Base-by-base conservation (phyloP, 148 eudicot species). In the Beta vulgaris region DNA sequence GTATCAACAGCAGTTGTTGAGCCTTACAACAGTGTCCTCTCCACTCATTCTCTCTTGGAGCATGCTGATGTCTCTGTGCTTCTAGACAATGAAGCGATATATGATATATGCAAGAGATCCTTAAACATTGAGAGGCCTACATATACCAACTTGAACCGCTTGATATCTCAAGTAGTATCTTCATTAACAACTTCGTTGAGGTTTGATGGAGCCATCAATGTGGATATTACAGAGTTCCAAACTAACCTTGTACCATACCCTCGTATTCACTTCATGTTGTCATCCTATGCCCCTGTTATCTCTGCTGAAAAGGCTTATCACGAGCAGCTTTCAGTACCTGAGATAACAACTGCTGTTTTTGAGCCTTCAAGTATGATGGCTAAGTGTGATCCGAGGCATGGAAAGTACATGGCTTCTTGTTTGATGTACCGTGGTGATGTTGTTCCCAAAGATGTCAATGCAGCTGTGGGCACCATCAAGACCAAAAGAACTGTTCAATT, bases 401-500 rank as follows among this genome's bases (percentile, higher is more conserved):
- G 84, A 21, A 81, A 81, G 70, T 81, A 81, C 77, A 81, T 81
- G 84, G 84, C 84, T 23, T 74, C 80, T 39, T 81, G 84, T 81
- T 81, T 81, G 73, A 81, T 81, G 84, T 81, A 81, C 62, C 84
- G 84, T 68, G 84, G 84, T 68, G 84, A 81, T 73, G 84, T 81
- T 70, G 84, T 81, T n/a, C 84, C 84, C 71, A 81, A 81, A 69
- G 84, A 81, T 13, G 84, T 81, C 19, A 81, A 81, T 68, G 80
- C 84, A 48, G 80, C 84, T 67, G 80, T 81, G 37, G 84, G 26
- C 44, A 68, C 80, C 73, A 81, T 81, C 69, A 81, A 81, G 65
- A 81, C 68, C 51, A 81, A 81, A 73, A 73, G 84, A 68, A 81
- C 84, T 3, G 77, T 81, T 43, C 84, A 81, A 31, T 81, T 81